phyloP scores from a whole-genome alignment of 805 yeast genomes.

The Peterozyma xylosa region DNA sequence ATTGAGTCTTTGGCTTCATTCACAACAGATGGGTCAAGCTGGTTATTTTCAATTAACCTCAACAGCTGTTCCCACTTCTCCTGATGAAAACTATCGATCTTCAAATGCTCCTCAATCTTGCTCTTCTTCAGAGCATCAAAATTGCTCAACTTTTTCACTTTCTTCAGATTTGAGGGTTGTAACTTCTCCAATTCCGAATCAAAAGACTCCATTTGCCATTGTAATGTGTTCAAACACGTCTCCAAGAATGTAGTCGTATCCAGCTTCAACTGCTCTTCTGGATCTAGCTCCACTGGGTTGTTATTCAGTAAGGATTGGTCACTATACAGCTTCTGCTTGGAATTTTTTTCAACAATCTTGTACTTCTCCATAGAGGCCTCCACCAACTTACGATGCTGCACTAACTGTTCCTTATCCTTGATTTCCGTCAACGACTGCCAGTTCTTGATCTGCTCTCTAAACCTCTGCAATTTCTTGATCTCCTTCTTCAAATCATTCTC shows the following conservation, averaged over 20 bases:
- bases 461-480: conserved; percentile 87
- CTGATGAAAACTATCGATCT: conserved; percentile 74
- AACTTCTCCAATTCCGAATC: conserved; percentile 64
- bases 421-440: conserved; percentile 92
- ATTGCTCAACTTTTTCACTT: conserved; percentile 38
- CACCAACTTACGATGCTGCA: conserved; percentile 68
- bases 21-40: conserved; percentile 68
- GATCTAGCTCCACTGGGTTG: conserved; percentile 43
- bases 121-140: conserved; percentile 48
- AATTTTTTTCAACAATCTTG: conserved; percentile 86
- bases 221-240: conserved; percentile 69
- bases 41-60: conserved; percentile 72
- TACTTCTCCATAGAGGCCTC: conserved; percentile 89
- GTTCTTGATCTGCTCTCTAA: conserved; percentile 89
- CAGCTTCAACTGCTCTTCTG: conserved; percentile 71
- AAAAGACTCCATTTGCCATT: conserved; percentile 69
- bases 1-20: conserved; percentile 81
- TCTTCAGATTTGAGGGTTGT: conserved; percentile 38
- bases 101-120: conserved; percentile 55
- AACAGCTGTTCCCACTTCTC: conserved; percentile 71
- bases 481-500: conserved; percentile 91
- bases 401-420: conserved; percentile 75
- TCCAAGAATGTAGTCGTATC: conserved; percentile 67
- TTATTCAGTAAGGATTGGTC: conserved; percentile 82
- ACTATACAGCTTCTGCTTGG: conserved; percentile 90